Conservation (phyloP, 768 basidiomycete species). For the Agaricus sinodeliciosus region DNA sequence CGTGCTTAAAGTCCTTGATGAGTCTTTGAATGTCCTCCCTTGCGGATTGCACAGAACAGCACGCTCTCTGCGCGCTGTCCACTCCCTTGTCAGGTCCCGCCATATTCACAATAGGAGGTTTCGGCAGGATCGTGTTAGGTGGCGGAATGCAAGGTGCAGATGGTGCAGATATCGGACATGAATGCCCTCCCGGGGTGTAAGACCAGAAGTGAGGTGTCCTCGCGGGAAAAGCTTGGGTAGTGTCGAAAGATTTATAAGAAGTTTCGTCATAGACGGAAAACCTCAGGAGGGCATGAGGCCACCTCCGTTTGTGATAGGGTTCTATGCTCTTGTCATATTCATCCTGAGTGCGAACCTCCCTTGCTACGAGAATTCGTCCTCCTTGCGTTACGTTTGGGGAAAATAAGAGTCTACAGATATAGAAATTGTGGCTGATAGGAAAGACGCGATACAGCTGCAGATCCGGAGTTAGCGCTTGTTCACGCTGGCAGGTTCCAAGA, state of each 20-base stretch:
- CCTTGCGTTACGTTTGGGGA: conserved; percentile 50
- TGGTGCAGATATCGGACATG: conserved; percentile 15
- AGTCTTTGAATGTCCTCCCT: conserved; percentile 18
- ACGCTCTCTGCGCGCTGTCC: conserved; percentile 12
- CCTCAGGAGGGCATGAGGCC: conserved; percentile 53
- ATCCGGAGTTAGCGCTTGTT: conserved; percentile 18
- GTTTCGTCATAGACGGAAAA: conserved; percentile 55
- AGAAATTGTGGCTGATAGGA: conserved; percentile 51
- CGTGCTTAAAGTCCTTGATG: conserved; percentile 16
- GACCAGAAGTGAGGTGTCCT: conserved; percentile 1
- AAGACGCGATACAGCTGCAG: conserved; percentile 66
- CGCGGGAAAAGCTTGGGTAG: neutral
- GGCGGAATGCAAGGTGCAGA: conserved; percentile 27
- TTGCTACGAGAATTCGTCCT: conserved; percentile 54
- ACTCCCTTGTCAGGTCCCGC: conserved; percentile 13
- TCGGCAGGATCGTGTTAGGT: conserved; percentile 27
- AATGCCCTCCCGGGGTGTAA: conserved; percentile 1
- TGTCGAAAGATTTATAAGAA: conserved; percentile 27
- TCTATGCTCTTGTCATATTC: conserved; percentile 50
- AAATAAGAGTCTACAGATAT: conserved; percentile 64
- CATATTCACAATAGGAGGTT: conserved; percentile 15
- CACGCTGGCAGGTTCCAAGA: neutral
- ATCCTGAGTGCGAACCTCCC: conserved; percentile 48
- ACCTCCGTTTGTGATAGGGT: conserved; percentile 44
- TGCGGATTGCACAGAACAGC: conserved; percentile 15